Evolutionary conservation across 306 rosid species (phyloP).

Genomic region (Vicia faba): DNA sequence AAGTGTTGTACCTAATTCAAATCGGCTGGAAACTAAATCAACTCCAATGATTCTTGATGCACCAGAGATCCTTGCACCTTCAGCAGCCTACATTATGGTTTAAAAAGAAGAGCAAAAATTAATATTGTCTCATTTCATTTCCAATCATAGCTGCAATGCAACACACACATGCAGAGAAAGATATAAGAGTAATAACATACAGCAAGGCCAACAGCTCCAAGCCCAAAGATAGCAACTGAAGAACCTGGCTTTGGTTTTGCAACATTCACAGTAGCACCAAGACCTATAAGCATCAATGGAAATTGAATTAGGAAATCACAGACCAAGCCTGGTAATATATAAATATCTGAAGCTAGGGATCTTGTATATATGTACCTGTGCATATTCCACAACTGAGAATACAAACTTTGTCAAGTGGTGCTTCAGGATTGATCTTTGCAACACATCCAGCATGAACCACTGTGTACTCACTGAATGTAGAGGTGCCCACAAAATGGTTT

Average conservation of each 20-base stretch:
- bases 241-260: slow-evolving; percentile 85
- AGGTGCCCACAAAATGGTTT: slow-evolving; percentile 83
- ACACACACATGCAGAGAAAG: too few relatives aligned
- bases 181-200: slow-evolving; percentile 51
- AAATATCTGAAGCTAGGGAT: not conserved
- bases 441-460: slow-evolving; percentile 76
- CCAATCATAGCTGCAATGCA: not conserved
- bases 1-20: slow-evolving; percentile 61
- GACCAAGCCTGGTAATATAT: too few relatives aligned
- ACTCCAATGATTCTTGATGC: slow-evolving; percentile 87
- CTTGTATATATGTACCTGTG: slow-evolving; percentile 55
- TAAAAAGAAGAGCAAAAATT: not conserved
- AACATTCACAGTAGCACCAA: slow-evolving; percentile 87
- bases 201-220: slow-evolving; percentile 94
- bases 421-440: slow-evolving; percentile 82
- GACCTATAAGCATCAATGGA: slow-evolving; percentile 47
- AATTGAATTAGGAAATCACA: too few relatives aligned
- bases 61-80: slow-evolving; percentile 86
- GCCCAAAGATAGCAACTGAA: slow-evolving; percentile 80
- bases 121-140: not conserved
- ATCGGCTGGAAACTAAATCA: slow-evolving; percentile 69
- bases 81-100: slow-evolving; percentile 60
- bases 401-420: slow-evolving; percentile 93
- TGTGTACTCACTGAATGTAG: slow-evolving; percentile 89
- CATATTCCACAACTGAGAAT: slow-evolving; percentile 88